A percentile compares a stretch with the other conserved stretches of the same genome.
phyloP scores from a whole-genome alignment of 805 yeast species.

The Priceomyces melissophilus region DNA sequence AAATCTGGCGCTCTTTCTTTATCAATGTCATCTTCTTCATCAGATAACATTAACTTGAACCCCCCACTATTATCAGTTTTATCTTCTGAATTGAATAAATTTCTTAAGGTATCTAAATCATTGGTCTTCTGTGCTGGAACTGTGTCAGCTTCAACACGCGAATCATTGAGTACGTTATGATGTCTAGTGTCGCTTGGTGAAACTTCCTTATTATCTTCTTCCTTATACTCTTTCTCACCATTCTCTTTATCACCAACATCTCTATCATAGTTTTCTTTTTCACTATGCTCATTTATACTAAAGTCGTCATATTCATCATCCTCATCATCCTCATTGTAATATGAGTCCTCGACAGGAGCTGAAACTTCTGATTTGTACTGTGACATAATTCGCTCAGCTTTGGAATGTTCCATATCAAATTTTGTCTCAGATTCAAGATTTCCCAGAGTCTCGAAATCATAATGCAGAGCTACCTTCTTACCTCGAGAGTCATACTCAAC shows the following conservation, averaged over 20 bases:
- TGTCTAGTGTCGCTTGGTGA: too few relatives aligned
- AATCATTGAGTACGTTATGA: too few relatives aligned
- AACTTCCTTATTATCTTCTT: slow-evolving; percentile 2
- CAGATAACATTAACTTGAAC: slow-evolving; percentile 39
- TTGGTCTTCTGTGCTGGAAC: slow-evolving; percentile 20
- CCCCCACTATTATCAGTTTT: slow-evolving; percentile 10
- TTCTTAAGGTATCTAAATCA: slow-evolving; percentile 51
- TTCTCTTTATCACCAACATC: slow-evolving; percentile 4
- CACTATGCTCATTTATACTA: slow-evolving; percentile 3
- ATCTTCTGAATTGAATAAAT: slow-evolving; percentile 48
- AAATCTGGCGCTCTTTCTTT: slow-evolving; percentile 20
- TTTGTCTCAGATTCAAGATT: slow-evolving; percentile 15
- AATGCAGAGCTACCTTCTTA: slow-evolving; percentile 26
- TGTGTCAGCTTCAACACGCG: too few relatives aligned
- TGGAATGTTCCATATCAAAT: slow-evolving; percentile 14
- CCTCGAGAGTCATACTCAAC: slow-evolving; percentile 36
- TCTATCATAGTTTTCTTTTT: slow-evolving; percentile 2
- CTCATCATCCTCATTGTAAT: slow-evolving; percentile 38
- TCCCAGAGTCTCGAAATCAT: slow-evolving; percentile 35
- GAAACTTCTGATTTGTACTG: slow-evolving; percentile 19
- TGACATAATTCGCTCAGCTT: slow-evolving; percentile 17
- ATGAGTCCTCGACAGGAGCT: slow-evolving; percentile 25
- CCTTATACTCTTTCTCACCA: slow-evolving; percentile 2
- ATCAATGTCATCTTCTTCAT: slow-evolving; percentile 50
- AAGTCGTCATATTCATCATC: slow-evolving; percentile 27